Base-by-base conservation (phyloP, 1,139 yeast species). In the Williopsis jadinii region DNA sequence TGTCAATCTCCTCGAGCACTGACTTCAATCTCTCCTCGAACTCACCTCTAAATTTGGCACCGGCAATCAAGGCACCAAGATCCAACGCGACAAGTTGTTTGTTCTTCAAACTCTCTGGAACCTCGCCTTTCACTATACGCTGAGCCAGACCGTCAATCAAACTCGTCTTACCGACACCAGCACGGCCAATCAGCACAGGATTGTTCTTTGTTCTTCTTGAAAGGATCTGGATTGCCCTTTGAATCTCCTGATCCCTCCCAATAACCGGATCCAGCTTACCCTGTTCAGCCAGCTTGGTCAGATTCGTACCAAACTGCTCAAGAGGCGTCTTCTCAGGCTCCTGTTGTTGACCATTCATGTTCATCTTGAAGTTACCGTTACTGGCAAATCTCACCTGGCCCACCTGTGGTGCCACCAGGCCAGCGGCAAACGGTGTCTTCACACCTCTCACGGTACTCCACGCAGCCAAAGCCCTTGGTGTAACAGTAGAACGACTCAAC, bases 91-190 rank as follows among this genome's bases (percentile, higher is more conserved):
- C 75, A 28, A 92, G 81, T 48, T 78, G 75, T 61, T 92, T 90
- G 44, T 84, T 79, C 58, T 86, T 85, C 82, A 92, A 80, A 39
- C 88, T 77, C 47, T 92, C 97, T 0, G 98, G 98, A 1, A 92
- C 98, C 56, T 88, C 95, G 9, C 92, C 92, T 44, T 84, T 78
- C 12, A 86, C 78, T 42, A 92, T 88, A 53, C 97, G 67, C 63
- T 92, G 97, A 0, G 97, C 97, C 39, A 92, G 70, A 1, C 97
- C 98, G 61, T 92, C 98, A 78, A 92, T 84, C 41, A 92, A 80
- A 6, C 97, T 95, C 0, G 97, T 92, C 63, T 92, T 92, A 65
- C 98, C 98, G 0, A 95, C 94, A 64, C 98, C 98, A 1, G 98
- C 97, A 50, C 85, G 80, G 47, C 97, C 98, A 40, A 90, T 87